Evolutionary conservation across 2,329 filamentous ascomycete species (phyloP).

Genomic region (Exophiala mesophila): DNA sequence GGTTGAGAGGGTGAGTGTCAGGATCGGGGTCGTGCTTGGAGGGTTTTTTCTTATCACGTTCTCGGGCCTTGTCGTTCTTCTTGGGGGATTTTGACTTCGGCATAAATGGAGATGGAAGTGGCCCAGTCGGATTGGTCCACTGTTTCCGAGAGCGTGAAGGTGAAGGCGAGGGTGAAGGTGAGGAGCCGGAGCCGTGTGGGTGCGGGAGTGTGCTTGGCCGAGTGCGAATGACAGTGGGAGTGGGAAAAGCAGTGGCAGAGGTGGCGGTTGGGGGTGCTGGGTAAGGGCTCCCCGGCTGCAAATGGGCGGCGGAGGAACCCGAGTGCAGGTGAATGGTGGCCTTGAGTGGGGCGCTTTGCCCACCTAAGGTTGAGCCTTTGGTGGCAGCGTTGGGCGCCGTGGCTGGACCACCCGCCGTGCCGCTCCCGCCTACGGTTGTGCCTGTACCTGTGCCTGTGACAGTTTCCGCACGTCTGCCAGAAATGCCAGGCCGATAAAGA

Average conservation of each 20-base stretch:
- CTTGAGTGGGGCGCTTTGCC: too few species aligned
- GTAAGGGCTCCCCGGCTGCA: too few species aligned
- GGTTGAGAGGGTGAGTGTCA: constrained; percentile 81
- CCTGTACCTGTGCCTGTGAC: background rate
- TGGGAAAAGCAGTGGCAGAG: background rate
- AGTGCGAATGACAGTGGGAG: too few species aligned
- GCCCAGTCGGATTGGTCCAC: background rate
- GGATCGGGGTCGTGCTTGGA: constrained; percentile 28
- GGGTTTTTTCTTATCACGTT: constrained; percentile 25
- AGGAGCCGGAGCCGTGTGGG: background rate
- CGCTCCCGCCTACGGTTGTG: background rate
- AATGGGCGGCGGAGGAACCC: too few species aligned
- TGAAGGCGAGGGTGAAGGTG: too few species aligned
- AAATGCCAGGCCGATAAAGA: too few species aligned
- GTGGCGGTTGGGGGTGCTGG: too few species aligned
- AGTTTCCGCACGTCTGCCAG: too few species aligned
- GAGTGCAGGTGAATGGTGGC: too few species aligned
- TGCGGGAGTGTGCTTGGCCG: too few species aligned
- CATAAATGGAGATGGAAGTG: constrained; percentile 11
- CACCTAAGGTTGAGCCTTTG: background rate
- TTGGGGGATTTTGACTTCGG: constrained; percentile 25
- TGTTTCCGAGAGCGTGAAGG: background rate
- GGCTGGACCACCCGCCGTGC: background rate
- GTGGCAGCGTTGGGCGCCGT: background rate
- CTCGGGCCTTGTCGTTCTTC: constrained; percentile 22